Evolutionary conservation across 805 yeast species (phyloP), one percentile per base, ranked within the genome.

Genomic region (Cyberlindnera veronae): DNA sequence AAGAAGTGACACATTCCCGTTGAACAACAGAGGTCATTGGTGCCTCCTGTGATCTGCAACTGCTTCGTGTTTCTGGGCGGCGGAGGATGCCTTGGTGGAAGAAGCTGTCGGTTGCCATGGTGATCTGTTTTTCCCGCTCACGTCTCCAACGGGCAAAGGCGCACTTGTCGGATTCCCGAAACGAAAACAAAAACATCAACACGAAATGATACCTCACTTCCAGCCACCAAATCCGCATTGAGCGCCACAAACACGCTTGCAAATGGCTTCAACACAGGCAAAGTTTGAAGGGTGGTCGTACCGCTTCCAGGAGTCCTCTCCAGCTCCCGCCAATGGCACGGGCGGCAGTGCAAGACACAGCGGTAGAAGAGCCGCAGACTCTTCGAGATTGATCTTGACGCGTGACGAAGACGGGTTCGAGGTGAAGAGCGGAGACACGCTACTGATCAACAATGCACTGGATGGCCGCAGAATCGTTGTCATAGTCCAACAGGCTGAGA

Each of bases 401-500:
- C 61, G 81, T 42, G 67, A 60, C 9, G 53, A 48, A 0, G 85
- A 78, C 56, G 74, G 68, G 3, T 45, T 77, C 27, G 71, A 66
- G 33, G 49, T 82, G 16, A 64, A 65, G 19, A 66, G 67, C 9
- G 89, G 89, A 3, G 81, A 76, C 45, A 62, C 74, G 28, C 52
- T 81, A 0, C 54, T 77, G 8, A 62, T 74, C 30, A 60, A 60
- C 23, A 65, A 64, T 39, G 61, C 61, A 4, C 54, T 45, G 1
- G 61, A 56, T 2, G 58, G 60, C 2, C 46, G 55, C 2, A 61
- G 70, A 1, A 70, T 64, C 32, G 62, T 76, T 3, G 80, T 70
- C 6, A 48, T 79, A 26, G 64, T 82, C 13, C 69, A 68, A 36
- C 80, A 77, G 31, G 74, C 79, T 12, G 49, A 61, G 15, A 66